Evolutionary conservation across 805 yeast genomes (phyloP).

Genomic region (Ogataea angusta): DNA sequence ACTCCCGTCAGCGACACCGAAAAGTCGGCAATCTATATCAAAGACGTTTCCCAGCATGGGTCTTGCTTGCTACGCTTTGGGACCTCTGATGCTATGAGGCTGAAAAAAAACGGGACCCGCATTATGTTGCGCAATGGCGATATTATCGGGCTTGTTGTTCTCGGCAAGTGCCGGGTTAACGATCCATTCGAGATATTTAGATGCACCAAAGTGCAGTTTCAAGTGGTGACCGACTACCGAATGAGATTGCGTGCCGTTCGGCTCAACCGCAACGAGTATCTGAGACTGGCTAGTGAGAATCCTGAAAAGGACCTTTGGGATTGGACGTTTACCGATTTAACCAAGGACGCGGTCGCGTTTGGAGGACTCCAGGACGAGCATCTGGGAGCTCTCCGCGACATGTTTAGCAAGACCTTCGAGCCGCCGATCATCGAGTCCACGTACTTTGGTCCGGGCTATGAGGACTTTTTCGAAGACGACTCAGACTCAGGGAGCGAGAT

Average conservation of each 20-base stretch:
- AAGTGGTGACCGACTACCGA: constrained; percentile 17
- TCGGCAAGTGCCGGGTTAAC: background rate
- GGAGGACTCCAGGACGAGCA: background rate
- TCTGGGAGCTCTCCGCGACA: too few species aligned
- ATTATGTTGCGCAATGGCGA: constrained; percentile 15
- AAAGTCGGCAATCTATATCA: background rate
- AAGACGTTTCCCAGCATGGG: constrained; percentile 24
- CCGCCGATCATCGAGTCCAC: too few species aligned
- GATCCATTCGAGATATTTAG: constrained; percentile 16
- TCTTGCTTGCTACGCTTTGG: constrained; percentile 8
- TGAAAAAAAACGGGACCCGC: constrained; percentile 17
- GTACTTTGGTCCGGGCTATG: too few species aligned
- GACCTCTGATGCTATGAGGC: background rate
- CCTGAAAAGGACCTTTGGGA: constrained; percentile 3
- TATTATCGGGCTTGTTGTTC: constrained; percentile 11
- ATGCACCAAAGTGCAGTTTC: constrained; percentile 24
- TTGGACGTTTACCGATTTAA: background rate
- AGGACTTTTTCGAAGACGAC: too few species aligned
- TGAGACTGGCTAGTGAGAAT: background rate
- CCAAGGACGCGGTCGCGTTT: background rate
- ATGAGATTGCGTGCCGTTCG: constrained; percentile 12
- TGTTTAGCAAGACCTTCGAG: too few species aligned
- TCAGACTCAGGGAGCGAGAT: too few species aligned
- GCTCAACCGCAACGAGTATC: constrained; percentile 11
- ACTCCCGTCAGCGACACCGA: constrained; percentile 2